Evolutionary conservation across 805 yeast species (phyloP).

Genomic region (Nakazawaea wickerhamii): DNA sequence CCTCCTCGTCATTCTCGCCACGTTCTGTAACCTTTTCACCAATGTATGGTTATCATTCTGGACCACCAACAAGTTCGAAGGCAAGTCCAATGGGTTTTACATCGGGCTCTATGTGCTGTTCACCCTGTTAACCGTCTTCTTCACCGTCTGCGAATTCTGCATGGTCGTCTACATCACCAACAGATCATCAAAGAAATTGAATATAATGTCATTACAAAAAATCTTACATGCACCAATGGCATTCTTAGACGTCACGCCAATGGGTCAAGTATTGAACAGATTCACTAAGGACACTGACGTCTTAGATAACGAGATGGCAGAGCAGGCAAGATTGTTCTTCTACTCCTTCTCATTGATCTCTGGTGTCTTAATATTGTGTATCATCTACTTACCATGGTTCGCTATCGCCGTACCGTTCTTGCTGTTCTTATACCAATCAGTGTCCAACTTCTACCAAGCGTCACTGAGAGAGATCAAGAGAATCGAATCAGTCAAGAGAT

Average conservation of each 20-base stretch:
- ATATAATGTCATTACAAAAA: constrained; percentile 52
- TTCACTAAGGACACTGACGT: constrained; percentile 86
- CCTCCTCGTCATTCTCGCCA: constrained; percentile 27
- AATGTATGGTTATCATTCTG: constrained; percentile 83
- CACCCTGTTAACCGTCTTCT: constrained; percentile 41
- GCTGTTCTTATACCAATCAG: constrained; percentile 30
- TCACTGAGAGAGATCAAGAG: constrained; percentile 44
- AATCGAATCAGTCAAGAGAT: constrained; percentile 42
- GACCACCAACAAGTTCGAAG: constrained; percentile 49
- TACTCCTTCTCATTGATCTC: constrained; percentile 37
- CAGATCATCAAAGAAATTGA: constrained; percentile 50
- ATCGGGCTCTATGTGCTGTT: constrained; percentile 69
- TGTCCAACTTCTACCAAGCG: constrained; percentile 41
- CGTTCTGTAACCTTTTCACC: constrained; percentile 51
- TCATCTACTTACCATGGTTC: constrained; percentile 48
- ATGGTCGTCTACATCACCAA: constrained; percentile 46
- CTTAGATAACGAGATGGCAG: constrained; percentile 74
- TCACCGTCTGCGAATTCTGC: constrained; percentile 38
- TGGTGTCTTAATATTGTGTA: constrained; percentile 33
- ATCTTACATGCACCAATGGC: constrained; percentile 77
- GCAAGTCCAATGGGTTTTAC: constrained; percentile 45
- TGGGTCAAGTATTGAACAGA: constrained; percentile 80
- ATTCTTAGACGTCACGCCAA: constrained; percentile 79
- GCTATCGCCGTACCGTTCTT: constrained; percentile 51
- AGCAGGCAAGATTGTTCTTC: constrained; percentile 58